Conservation (phyloP, 306 rosid genomes). For the Rosa multiflora region DNA sequence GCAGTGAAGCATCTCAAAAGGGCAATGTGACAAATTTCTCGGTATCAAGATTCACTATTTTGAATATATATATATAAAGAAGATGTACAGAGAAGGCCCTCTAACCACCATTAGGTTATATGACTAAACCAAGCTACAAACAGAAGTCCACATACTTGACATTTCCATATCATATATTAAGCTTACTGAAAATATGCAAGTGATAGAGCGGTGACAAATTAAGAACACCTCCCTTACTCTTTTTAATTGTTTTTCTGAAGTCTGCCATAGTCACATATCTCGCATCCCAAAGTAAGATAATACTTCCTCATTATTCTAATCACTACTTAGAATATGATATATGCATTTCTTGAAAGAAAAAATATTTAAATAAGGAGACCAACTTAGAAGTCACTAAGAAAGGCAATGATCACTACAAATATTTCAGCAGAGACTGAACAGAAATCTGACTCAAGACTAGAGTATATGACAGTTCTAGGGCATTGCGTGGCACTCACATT, state of each 20-base stretch:
- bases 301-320: background rate
- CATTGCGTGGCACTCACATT: constrained; percentile 43
- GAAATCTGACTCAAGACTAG: background rate
- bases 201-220: background rate
- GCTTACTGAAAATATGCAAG: background rate
- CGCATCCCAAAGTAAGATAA: background rate
- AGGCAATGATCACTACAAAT: background rate
- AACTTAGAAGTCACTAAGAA: background rate
- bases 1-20: background rate
- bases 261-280: background rate
- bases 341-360: background rate
- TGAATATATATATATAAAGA: background rate
- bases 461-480: background rate
- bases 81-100: background rate
- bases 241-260: background rate
- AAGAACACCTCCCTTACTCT: background rate
- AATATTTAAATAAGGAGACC: background rate
- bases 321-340: background rate
- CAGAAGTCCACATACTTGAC: background rate
- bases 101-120: background rate
- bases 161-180: background rate
- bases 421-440: background rate
- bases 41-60: background rate
- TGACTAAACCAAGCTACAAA: background rate
- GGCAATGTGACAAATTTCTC: background rate